phyloP scores from a whole-genome alignment of 768 basidiomycete species.

The Pulveroboletus sp. region DNA sequence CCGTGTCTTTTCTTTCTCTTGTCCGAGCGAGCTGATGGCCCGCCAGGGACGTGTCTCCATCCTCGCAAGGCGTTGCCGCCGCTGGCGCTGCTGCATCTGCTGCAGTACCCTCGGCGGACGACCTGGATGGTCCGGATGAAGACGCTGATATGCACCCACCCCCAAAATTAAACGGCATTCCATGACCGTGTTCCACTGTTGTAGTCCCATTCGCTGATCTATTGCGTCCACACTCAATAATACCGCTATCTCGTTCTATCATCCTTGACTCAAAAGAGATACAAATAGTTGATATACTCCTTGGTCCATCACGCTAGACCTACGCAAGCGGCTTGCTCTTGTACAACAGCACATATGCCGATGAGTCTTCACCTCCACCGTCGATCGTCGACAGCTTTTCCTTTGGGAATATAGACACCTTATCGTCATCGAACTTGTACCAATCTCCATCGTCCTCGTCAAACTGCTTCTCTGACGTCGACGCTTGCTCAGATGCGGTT shows the following conservation, averaged over 20 bases:
- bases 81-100: constrained; percentile 65
- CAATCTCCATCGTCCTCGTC: constrained; percentile 73
- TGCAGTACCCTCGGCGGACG: constrained; percentile 68
- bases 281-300: constrained; percentile 16
- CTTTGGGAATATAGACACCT: constrained; percentile 78
- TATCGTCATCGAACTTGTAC: constrained; percentile 98
- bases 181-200: constrained; percentile 8
- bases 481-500: constrained; percentile 3
- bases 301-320: constrained; percentile 4
- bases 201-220: background rate
- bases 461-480: constrained; percentile 15
- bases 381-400: constrained; percentile 83
- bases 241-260: constrained; percentile 9
- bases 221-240: background rate
- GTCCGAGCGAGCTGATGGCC: background rate
- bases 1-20: background rate
- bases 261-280: background rate
- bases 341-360: constrained; percentile 87
- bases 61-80: constrained; percentile 41
- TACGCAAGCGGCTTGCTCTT: constrained; percentile 50
- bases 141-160: constrained; percentile 14
- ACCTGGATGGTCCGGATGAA: constrained; percentile 46
- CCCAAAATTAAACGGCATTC: constrained; percentile 23
- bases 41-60: constrained; percentile 60
- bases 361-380: constrained; percentile 88